phyloP scores from a whole-genome alignment of 345 rosid species.

The Ailanthus altissimus region DNA sequence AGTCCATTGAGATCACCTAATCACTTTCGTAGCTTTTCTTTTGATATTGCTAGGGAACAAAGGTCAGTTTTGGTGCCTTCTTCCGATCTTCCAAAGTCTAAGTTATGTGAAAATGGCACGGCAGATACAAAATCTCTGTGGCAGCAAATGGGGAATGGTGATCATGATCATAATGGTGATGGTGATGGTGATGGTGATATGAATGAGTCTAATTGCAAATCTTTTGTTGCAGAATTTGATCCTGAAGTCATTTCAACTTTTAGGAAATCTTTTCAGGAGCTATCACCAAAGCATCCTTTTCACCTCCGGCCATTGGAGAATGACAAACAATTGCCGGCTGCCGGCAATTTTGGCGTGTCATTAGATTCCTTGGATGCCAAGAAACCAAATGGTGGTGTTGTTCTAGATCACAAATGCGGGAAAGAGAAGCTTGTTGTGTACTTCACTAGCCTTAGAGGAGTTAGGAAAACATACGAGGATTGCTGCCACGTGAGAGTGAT shows the following conservation, averaged over 20 bases:
- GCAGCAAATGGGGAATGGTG: slow-evolving; percentile 55
- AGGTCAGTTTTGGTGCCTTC: slow-evolving; percentile 14
- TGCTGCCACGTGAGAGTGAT: slow-evolving; percentile 67
- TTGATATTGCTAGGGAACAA: slow-evolving; percentile 41
- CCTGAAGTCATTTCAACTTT: slow-evolving; percentile 62
- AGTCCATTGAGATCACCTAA: slow-evolving; percentile 45
- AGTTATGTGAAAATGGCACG: slow-evolving; percentile 35
- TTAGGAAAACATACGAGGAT: slow-evolving; percentile 85
- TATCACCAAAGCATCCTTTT: slow-evolving; percentile 61
- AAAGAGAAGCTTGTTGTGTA: slow-evolving; percentile 63
- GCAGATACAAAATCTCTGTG: slow-evolving; percentile 43
- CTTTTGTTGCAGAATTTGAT: slow-evolving; percentile 48
- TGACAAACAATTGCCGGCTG: slow-evolving; percentile 24
- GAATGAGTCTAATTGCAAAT: slow-evolving; percentile 16
- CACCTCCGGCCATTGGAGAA: slow-evolving; percentile 39
- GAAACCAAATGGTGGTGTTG: slow-evolving; percentile 8
- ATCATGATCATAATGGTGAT: slow-evolving; percentile 13
- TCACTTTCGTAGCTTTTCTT: slow-evolving; percentile 76
- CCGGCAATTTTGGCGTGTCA: not conserved
- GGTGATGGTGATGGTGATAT: slow-evolving; percentile 30
- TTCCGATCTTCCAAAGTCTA: slow-evolving; percentile 38
- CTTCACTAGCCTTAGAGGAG: slow-evolving; percentile 81
- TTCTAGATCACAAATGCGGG: slow-evolving; percentile 21
- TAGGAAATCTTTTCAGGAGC: slow-evolving; percentile 57
- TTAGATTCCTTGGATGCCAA: slow-evolving; percentile 18